A percentile compares a stretch with the other conserved stretches of the same genome.
Evolutionary conservation across 2,329 filamentous ascomycete species (phyloP).

Genomic region (Chaetomium sp.): DNA sequence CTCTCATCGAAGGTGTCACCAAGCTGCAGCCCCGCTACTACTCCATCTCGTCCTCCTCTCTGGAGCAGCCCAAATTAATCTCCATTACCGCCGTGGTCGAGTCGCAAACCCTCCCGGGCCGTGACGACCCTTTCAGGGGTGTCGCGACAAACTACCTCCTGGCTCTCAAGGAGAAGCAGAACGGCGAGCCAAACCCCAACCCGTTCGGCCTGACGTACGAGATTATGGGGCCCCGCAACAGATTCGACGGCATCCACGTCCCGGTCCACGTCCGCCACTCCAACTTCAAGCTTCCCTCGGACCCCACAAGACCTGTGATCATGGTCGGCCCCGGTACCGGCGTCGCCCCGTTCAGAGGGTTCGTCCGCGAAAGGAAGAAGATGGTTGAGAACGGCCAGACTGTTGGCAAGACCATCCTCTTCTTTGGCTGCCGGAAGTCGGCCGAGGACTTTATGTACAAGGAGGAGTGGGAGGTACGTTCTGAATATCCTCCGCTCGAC

Average conservation of each 20-base stretch:
- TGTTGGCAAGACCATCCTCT: slow-evolving; percentile 85
- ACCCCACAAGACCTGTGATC: slow-evolving; percentile 90
- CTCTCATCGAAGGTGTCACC: slow-evolving; percentile 88
- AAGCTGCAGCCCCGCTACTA: slow-evolving; percentile 99
- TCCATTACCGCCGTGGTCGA: slow-evolving; percentile 95
- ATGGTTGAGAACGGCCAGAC: slow-evolving; percentile 77
- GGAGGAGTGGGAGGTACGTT: slow-evolving; percentile 85
- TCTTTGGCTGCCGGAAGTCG: slow-evolving; percentile 89
- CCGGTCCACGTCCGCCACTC: slow-evolving; percentile 96
- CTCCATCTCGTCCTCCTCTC: slow-evolving; percentile 95
- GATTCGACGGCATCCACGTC: slow-evolving; percentile 93
- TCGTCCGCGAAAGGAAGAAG: slow-evolving; percentile 89
- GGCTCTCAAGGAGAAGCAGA: slow-evolving; percentile 94
- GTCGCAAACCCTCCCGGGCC: slow-evolving; percentile 74
- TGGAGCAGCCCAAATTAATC: slow-evolving; percentile 92
- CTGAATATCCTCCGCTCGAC: slow-evolving; percentile 5
- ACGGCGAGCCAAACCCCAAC: slow-evolving; percentile 79
- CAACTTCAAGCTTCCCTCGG: slow-evolving; percentile 98
- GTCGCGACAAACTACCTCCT: slow-evolving; percentile 97
- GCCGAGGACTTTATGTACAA: slow-evolving; percentile 92
- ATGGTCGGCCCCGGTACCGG: slow-evolving; percentile 96
- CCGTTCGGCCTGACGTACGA: slow-evolving; percentile 84
- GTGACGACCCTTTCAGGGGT: slow-evolving; percentile 79
- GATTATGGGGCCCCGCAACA: slow-evolving; percentile 87
- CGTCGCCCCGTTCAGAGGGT: slow-evolving; percentile 93